Evolutionary conservation across 176 grass and related monocot genomes (phyloP).

Genomic region (Oryza meridionalis): DNA sequence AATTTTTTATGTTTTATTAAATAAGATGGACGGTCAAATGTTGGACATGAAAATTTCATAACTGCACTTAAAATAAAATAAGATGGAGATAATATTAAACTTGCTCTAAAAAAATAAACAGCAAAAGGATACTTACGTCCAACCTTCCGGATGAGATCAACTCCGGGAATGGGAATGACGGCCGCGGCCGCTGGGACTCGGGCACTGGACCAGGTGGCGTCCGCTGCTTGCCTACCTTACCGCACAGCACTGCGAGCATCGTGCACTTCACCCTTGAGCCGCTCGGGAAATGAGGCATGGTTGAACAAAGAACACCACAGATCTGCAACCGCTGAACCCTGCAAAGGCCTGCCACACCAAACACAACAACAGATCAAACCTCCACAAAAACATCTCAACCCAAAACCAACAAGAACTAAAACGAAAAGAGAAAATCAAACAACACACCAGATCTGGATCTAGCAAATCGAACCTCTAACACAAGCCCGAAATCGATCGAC

Average conservation of each 20-base stretch:
- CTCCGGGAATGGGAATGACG: conserved; percentile 57
- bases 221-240: conserved; percentile 34
- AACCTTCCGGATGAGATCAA: conserved; percentile 52
- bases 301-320: too few relatives aligned
- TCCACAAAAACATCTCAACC: neutral
- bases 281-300: conserved; percentile 54
- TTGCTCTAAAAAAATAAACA: neutral
- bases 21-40: too few relatives aligned
- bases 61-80: too few relatives aligned
- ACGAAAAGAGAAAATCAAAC: neutral
- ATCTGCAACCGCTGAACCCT: conserved; percentile 6
- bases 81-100: too few relatives aligned
- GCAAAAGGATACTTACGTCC: conserved; percentile 43
- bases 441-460: neutral
- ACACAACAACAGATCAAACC: neutral
- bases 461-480: neutral
- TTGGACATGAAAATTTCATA: too few relatives aligned
- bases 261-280: conserved; percentile 27
- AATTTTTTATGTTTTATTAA: too few relatives aligned
- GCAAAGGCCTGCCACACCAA: neutral
- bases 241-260: conserved; percentile 61
- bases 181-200: conserved; percentile 21
- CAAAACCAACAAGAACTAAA: neutral
- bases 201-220: neutral
- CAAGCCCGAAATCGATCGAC: conserved; percentile 22